phyloP scores from a whole-genome alignment of 2,329 filamentous ascomycete genomes.

The Fusarium sp. region DNA sequence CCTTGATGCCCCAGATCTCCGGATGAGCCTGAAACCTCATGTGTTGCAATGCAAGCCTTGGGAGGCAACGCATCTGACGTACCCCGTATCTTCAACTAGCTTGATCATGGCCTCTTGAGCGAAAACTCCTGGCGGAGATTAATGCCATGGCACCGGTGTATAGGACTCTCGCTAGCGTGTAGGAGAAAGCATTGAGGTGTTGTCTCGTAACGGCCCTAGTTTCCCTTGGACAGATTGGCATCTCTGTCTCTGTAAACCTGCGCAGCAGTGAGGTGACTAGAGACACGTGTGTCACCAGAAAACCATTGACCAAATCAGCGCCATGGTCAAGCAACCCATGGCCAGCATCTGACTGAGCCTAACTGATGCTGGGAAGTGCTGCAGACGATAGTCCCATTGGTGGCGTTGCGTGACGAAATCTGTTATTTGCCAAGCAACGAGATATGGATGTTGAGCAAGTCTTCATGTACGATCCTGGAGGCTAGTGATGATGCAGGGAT shows the following conservation, averaged over 20 bases:
- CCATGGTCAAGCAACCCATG: conserved; percentile 15
- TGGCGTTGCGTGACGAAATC: conserved; percentile 31
- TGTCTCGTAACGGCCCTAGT: not conserved
- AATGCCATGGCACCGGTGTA: not conserved
- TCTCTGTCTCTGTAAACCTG: not conserved
- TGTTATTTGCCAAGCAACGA: conserved; percentile 14
- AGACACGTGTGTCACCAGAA: conserved; percentile 23
- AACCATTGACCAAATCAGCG: conserved; percentile 18
- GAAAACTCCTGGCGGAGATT: not conserved
- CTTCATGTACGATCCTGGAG: conserved; percentile 8
- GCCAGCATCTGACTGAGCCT: conserved; percentile 22
- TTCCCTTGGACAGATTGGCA: not conserved
- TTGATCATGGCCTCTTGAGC: not conserved
- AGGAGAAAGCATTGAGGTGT: not conserved
- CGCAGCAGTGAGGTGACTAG: conserved; percentile 19
- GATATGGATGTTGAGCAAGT: conserved; percentile 5
- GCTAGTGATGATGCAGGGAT: conserved; percentile 20
- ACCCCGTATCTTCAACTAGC: conserved; percentile 1
- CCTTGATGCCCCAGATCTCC: not conserved
- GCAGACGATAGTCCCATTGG: conserved; percentile 29
- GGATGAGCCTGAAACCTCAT: not conserved
- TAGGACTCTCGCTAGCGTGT: not conserved
- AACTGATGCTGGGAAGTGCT: conserved; percentile 35
- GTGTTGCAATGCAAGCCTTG: not conserved
- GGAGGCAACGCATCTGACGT: not conserved